These are phyloP conservation scores for Puccinellia tenuiflora DNA, from an alignment of 176 grass and related monocot species.

Conservation along the genomic window DNA sequence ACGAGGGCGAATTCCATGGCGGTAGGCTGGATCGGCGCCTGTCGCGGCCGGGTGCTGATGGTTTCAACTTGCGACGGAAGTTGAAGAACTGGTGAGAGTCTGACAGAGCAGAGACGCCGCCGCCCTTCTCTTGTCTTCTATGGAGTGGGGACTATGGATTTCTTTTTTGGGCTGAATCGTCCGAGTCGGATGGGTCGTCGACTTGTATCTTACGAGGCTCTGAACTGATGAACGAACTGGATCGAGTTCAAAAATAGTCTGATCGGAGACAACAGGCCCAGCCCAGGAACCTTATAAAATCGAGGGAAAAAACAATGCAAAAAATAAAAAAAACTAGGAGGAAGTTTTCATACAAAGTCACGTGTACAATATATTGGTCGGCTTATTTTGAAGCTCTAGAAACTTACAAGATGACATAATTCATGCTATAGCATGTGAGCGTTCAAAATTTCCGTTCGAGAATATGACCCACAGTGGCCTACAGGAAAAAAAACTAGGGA, in stretches of 20 bases:
- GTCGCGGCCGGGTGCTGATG: neutral
- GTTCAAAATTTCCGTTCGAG: neutral
- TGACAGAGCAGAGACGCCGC: neutral
- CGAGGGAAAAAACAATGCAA: neutral
- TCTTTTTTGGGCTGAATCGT: neutral
- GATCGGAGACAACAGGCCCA: neutral
- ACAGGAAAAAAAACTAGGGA: neutral
- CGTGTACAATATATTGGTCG: neutral
- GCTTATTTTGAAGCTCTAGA: neutral
- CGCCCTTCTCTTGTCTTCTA: neutral
- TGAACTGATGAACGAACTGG: neutral
- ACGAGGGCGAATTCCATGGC: slow-evolving; percentile 64
- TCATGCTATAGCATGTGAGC: neutral
- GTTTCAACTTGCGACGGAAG: slow-evolving; percentile 30
- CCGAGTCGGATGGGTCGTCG: neutral
- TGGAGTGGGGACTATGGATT: neutral
- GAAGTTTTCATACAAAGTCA: neutral
- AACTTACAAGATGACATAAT: neutral
- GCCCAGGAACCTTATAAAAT: neutral
- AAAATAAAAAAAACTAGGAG: neutral
- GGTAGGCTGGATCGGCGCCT: neutral
- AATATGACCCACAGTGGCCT: neutral
- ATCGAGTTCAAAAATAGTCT: neutral
- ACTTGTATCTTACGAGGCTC: neutral
- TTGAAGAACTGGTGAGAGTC: neutral